Evolutionary conservation across 2,329 filamentous ascomycete species (phyloP), one percentile per base, ranked within the genome.

Genomic region (Penicillium occitanis): DNA sequence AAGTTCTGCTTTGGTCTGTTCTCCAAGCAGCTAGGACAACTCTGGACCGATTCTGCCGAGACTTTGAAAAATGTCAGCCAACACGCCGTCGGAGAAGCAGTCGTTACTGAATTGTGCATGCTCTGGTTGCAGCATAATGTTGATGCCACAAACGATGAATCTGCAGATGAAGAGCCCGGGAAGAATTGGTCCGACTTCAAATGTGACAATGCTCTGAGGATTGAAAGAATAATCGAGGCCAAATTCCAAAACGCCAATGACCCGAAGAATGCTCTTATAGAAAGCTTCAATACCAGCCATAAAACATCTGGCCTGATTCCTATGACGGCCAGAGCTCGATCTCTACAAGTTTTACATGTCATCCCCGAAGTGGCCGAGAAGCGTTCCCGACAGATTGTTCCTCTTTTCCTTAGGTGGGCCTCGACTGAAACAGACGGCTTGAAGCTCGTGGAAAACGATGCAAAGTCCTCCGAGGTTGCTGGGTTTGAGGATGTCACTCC

Each of bases 1-100:
- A 85, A 87, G 0, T 98, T 93, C 73, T 88, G 92, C 71, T 97
- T 97, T 71, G 95, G 95, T 59, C 86, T 97, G 78, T 84, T 98
- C 67, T 95, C 93, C 0, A 88, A 96, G 59, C 91, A 90, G 70
- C 84, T 97, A 69, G 87, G 93, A 0, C 92, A 92, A 42, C 83
- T 96, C 5, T 97, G 94, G 91, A 91, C 96, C 67, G 92, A 96
- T 72, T 87, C 91, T 0, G 87, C 90, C 61, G 86, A 88, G 64
- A 88, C 91, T 0, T 80, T 99, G 73, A 90, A 92, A 72, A 84
- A 89, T 61, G 88, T 99, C 63, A 86, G 88, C 22, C 85, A 91
- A 70, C 85, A 84, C 25, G 89, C 90, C 69, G 78, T 81, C 46
- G 92, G 91, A 25, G 93, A 97, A 74, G 88, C 90, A 37, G 81